Evolutionary conservation across 1,284 basidiomycete species (phyloP).

Genomic region (Leccinum subfulvum): DNA sequence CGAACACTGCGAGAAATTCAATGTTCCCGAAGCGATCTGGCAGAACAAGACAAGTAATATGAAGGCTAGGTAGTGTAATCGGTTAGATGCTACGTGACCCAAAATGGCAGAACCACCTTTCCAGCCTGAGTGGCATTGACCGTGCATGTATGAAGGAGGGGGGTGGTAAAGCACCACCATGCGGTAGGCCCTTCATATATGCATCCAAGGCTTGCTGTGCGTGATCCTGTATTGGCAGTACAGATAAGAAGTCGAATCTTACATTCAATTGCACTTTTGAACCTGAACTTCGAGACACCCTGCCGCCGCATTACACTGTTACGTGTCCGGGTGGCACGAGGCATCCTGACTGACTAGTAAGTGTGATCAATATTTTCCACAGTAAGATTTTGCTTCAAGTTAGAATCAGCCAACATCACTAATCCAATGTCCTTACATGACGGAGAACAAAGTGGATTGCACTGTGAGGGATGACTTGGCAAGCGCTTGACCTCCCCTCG

Average conservation of each 20-base stretch:
- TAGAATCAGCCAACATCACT: no score
- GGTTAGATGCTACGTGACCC: conserved; percentile 8
- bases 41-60: conserved; percentile 7
- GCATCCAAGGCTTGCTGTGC: background rate
- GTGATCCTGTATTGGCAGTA: background rate
- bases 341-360: no score
- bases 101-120: conserved; percentile 8
- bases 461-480: no score
- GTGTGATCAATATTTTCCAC: no score
- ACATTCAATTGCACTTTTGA: no score
- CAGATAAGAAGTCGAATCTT: background rate
- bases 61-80: conserved; percentile 2
- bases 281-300: no score
- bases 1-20: conserved; percentile 14
- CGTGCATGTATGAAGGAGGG: background rate
- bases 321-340: no score
- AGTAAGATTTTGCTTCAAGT: no score
- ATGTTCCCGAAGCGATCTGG: background rate
- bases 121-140: background rate
- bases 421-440: no score
- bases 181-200: background rate
- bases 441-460: no score
- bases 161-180: background rate
- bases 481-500: no score
- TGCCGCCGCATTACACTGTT: no score